Evolutionary conservation across 345 rosid genomes (phyloP), one percentile per base, ranked within the genome.

Genomic region (Brassica juncea): DNA sequence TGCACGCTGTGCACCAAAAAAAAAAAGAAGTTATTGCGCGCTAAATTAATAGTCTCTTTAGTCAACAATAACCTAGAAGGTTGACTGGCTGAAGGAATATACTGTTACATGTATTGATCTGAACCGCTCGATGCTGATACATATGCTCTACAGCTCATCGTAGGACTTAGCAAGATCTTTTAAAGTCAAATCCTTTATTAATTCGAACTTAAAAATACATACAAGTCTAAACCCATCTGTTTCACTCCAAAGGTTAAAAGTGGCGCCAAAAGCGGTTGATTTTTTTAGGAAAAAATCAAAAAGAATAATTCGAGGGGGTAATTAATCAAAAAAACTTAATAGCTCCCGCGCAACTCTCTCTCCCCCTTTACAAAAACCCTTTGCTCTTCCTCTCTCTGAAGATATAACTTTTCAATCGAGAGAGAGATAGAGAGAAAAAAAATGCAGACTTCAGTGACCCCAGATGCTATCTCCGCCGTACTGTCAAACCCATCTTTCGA

Each of bases 401-500:
- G 0, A 2, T 6, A 2, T 0, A 57, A 27, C 35, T n/a, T 23
- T 55, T 54, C 44, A 49, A 37, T 25, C 25, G 68, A 76, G 65
- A 35, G 32, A 67, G 42, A 60, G 9, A 2, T 2, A 37, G 68
- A 76, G 65, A 35, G 32, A 70, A 23, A 5, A 5, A 34, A 0
- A 9, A 89, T 88, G 94, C 87, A 65, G 39, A 83, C 82, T 73
- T 66, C 85, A 0, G 87, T 89, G 75, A 90, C 84, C 76, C 84
- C 80, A 2, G 90, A 89, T 83, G 93, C 91, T n/a, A 82, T 92
- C 0, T 86, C 91, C 8, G 77, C 84, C 2, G 78, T 92, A 3
- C 79, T 91, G 34, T 74, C 91, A 1, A 82, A 84, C 71, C 98
- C 94, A 1, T 88, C 92, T 9, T 91, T 93, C 3, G 97, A 91